Base-by-base conservation (phyloP, 495 filamentous ascomycete species). In the Penicillium nucicola region DNA sequence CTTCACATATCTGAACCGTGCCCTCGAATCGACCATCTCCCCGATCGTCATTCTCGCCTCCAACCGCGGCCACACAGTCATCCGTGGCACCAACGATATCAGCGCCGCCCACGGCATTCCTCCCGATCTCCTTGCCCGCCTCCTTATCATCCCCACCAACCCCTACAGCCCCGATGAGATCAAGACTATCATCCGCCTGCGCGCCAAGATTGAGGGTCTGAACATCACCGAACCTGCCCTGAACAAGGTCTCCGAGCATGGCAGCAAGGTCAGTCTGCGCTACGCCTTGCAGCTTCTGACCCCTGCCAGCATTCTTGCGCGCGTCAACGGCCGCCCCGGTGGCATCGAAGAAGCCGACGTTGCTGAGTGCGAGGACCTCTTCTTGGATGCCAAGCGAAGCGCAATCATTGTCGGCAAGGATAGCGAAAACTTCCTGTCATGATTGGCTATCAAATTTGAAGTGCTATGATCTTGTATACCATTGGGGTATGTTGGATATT, bases 1-100 rank as follows among this genome's bases (percentile, higher is more conserved):
- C 81, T 98, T 97, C 76, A 97, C 93, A 53, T 98, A 96, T 74
- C 84, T 98, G 59, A 96, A 96, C 77, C 90, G 92, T 60, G 93
- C 93, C 1, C 83, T 98, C 31, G 93, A 98, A 75, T 88, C 88
- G 35, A 76, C 84, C 55, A 93, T 98, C 62, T 89, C 92, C 6
- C 93, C 93, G 14, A 95, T 97, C 57, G 93, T 98, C 52, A 95
- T 97, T 51, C 87, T 98, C 23, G 93, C 93, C 52, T 97, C 92
- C 32, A 98, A 98, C 71, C 87, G 93, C 52, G 93, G 93, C 50
- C 84, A 90, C 76, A 87, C 86, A 48, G 85, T 89, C 36, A 93
- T 97, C 61, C 87, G 89, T 43, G 90, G 90, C 55, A 89, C 89
- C 23, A 84, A 90, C 61, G 87, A 90, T 52, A 76, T 91, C 50